Conservation (phyloP, 805 yeast species). For the Metschnikowia chrysomelidarum region DNA sequence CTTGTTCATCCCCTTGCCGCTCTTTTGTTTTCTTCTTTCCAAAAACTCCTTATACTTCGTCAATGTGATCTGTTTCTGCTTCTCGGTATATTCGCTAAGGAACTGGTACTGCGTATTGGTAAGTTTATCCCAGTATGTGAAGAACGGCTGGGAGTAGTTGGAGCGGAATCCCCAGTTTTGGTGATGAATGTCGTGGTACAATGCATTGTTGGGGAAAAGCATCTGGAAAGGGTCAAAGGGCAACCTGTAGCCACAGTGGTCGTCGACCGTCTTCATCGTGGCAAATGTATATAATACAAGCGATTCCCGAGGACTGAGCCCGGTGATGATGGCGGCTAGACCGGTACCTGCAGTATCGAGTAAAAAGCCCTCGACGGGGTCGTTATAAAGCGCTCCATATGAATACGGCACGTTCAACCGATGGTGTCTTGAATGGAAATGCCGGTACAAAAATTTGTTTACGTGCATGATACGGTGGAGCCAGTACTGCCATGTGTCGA, state of each 20-base stretch:
- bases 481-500: slow-evolving; percentile 96
- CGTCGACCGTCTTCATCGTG: slow-evolving; percentile 95
- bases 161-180: slow-evolving; percentile 93
- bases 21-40: slow-evolving; percentile 14
- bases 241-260: slow-evolving; percentile 95
- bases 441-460: slow-evolving; percentile 69
- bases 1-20: slow-evolving; percentile 5
- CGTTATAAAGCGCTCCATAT: slow-evolving; percentile 92
- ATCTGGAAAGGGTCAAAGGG: slow-evolving; percentile 91
- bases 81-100: slow-evolving; percentile 57
- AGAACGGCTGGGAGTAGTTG: slow-evolving; percentile 94
- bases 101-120: slow-evolving; percentile 68
- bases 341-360: slow-evolving; percentile 94
- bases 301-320: slow-evolving; percentile 74
- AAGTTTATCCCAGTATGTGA: slow-evolving; percentile 85
- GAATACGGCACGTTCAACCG: slow-evolving; percentile 94
- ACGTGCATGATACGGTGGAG: slow-evolving; percentile 87
- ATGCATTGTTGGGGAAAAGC: slow-evolving; percentile 90
- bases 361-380: slow-evolving; percentile 89
- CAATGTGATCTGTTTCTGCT: slow-evolving; percentile 67
- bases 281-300: slow-evolving; percentile 77
- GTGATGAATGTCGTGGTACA: slow-evolving; percentile 96
- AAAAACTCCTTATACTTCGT: slow-evolving; percentile 62
- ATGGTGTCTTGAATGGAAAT: slow-evolving; percentile 94
- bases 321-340: slow-evolving; percentile 61